phyloP scores from a whole-genome alignment of 169 alveolate genomes.

The Amoebophrya sp. region DNA sequence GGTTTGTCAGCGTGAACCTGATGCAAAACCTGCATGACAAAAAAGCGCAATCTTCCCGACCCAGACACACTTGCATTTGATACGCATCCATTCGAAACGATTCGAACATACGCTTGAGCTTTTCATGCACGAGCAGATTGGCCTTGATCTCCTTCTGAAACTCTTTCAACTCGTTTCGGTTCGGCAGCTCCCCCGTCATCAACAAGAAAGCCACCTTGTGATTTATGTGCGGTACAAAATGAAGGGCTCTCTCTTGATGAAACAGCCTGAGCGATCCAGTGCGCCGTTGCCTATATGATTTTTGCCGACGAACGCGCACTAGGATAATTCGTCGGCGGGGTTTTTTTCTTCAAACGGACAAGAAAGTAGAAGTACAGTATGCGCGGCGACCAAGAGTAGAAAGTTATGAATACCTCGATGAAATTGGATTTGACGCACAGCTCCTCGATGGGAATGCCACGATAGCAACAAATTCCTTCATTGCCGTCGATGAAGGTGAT shows the following conservation, averaged over 20 bases:
- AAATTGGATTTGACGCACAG: background rate
- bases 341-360: too few species aligned
- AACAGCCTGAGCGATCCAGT: too few species aligned
- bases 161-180: slow-evolving; percentile 42
- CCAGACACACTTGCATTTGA: too few species aligned
- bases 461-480: slow-evolving; percentile 63
- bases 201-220: slow-evolving; percentile 50
- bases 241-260: background rate
- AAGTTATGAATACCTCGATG: slow-evolving; percentile 9
- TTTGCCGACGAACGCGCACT: too few species aligned
- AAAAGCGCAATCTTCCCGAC: too few species aligned
- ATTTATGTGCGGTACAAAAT: slow-evolving; percentile 34
- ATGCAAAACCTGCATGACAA: too few species aligned
- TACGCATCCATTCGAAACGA: slow-evolving; percentile 61
- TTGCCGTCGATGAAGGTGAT: slow-evolving; percentile 77
- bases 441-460: slow-evolving; percentile 55
- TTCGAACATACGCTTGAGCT: slow-evolving; percentile 61
- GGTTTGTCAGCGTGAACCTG: too few species aligned
- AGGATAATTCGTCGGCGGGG: too few species aligned
- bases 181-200: slow-evolving; percentile 69
- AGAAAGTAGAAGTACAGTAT: too few species aligned
- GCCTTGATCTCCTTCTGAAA: slow-evolving; percentile 52
- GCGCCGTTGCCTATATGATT: too few species aligned
- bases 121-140: slow-evolving; percentile 71
- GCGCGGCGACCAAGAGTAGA: too few species aligned